These are phyloP conservation scores for Neofusicoccum umdonicola DNA, from an alignment of 2,329 filamentous ascomycete species.

Conservation along the genomic window DNA sequence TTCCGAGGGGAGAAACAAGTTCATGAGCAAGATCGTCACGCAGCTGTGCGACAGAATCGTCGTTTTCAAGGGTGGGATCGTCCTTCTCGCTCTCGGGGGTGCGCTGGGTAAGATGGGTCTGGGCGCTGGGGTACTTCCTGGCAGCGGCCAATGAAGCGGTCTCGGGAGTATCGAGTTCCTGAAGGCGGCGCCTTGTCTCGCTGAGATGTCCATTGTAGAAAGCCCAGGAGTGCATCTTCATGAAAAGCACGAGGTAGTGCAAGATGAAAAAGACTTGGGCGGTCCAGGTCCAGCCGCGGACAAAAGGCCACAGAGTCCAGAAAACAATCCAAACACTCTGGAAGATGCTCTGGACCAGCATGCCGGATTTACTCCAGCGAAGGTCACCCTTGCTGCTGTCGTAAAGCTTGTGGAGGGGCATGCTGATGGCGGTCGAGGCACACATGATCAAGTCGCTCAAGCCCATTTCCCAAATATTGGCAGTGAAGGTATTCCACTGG, in stretches of 20 bases:
- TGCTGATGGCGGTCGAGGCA: conserved; percentile 64
- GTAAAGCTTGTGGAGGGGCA: conserved; percentile 71
- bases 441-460: conserved; percentile 86
- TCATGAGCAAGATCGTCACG: conserved; percentile 87
- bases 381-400: conserved; percentile 56
- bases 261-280: conserved; percentile 92
- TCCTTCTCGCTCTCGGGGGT: conserved; percentile 47
- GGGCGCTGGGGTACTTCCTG: conserved; percentile 65
- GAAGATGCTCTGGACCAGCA: conserved; percentile 77
- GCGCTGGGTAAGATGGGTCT: conserved; percentile 54
- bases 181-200: conserved; percentile 78
- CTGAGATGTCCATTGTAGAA: conserved; percentile 97
- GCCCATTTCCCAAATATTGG: conserved; percentile 84
- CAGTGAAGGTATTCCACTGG: conserved; percentile 84
- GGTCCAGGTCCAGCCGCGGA: conserved; percentile 92
- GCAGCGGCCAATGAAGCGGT: conserved; percentile 66
- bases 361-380: conserved; percentile 75
- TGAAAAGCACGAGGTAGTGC: conserved; percentile 85
- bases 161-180: conserved; percentile 74
- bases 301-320: conserved; percentile 75
- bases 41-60: conserved; percentile 58
- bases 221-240: conserved; percentile 99
- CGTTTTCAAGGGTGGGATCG: conserved; percentile 35
- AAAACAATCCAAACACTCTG: conserved; percentile 75
- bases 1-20: conserved; percentile 84